These are phyloP conservation scores for Arthrobotrys iridis DNA, from an alignment of 2,329 filamentous ascomycete genomes.

Conservation along the genomic window DNA sequence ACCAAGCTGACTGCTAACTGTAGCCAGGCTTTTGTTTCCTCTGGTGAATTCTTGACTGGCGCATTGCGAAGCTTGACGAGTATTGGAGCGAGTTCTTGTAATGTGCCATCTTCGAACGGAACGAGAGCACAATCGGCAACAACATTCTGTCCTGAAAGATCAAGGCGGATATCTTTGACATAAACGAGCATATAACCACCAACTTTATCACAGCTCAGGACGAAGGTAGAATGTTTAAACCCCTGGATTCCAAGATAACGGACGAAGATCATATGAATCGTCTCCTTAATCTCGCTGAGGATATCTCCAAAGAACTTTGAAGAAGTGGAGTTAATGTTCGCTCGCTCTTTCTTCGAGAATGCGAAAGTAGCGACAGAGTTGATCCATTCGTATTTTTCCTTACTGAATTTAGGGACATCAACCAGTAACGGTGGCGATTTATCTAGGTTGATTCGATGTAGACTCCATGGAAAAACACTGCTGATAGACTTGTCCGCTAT, in stretches of 20 bases:
- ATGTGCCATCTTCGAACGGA: constrained; percentile 71
- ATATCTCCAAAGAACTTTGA: constrained; percentile 25
- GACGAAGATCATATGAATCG: constrained; percentile 56
- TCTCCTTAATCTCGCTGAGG: constrained; percentile 57
- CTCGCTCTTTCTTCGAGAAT: constrained; percentile 55
- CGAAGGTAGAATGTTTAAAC: constrained; percentile 48
- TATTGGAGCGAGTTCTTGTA: constrained; percentile 64
- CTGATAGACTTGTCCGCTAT: background rate
- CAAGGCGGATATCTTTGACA: constrained; percentile 68
- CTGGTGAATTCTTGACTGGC: constrained; percentile 66
- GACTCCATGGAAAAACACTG: background rate
- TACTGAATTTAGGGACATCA: background rate
- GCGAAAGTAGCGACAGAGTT: constrained; percentile 37
- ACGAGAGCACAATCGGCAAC: constrained; percentile 71
- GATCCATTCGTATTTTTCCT: constrained; percentile 24
- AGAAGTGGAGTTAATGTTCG: constrained; percentile 13
- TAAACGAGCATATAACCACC: constrained; percentile 60
- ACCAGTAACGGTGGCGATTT: constrained; percentile 52
- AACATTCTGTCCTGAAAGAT: constrained; percentile 69
- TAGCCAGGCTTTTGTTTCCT: constrained; percentile 60
- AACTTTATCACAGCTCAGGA: constrained; percentile 34
- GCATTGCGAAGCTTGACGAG: constrained; percentile 68
- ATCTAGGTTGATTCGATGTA: constrained; percentile 30
- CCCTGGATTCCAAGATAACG: constrained; percentile 52
- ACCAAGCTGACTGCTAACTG: constrained; percentile 9